Conservation (phyloP, 768 basidiomycete species). For the Mycena metata region DNA sequence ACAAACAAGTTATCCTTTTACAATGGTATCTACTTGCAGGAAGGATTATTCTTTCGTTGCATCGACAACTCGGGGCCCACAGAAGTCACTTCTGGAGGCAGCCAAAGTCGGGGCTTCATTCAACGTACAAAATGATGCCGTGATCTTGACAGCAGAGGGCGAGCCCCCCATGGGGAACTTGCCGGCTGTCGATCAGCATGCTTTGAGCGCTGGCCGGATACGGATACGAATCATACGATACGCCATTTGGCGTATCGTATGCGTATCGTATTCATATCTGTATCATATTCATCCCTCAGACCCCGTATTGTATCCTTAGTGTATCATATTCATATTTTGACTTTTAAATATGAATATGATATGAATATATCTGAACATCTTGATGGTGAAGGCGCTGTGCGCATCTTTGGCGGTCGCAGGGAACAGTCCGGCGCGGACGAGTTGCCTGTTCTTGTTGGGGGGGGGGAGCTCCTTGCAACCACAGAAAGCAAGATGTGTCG, state of each 20-base stretch:
- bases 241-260: too few species aligned
- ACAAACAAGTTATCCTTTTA: not conserved
- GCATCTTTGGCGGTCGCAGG: constrained; percentile 44
- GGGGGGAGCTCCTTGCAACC: constrained; percentile 28
- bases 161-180: constrained; percentile 1
- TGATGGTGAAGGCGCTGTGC: constrained; percentile 43
- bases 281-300: too few species aligned
- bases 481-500: constrained; percentile 43
- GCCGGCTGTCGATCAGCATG: not conserved
- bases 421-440: constrained; percentile 43
- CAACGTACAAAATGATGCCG: not conserved
- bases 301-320: too few species aligned
- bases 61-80: not conserved
- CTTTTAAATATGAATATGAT: too few species aligned
- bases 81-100: not conserved
- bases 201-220: not conserved
- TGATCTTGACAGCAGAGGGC: constrained; percentile 1
- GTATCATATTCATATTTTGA: too few species aligned
- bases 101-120: constrained; percentile 1
- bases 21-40: constrained; percentile 1
- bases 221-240: too few species aligned
- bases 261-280: too few species aligned
- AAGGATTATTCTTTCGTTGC: not conserved
- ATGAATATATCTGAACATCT: too few species aligned
- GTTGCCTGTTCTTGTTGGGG: constrained; percentile 38